Evolutionary conservation across 768 basidiomycete species (phyloP).

Genomic region (Boletus patriciae): DNA sequence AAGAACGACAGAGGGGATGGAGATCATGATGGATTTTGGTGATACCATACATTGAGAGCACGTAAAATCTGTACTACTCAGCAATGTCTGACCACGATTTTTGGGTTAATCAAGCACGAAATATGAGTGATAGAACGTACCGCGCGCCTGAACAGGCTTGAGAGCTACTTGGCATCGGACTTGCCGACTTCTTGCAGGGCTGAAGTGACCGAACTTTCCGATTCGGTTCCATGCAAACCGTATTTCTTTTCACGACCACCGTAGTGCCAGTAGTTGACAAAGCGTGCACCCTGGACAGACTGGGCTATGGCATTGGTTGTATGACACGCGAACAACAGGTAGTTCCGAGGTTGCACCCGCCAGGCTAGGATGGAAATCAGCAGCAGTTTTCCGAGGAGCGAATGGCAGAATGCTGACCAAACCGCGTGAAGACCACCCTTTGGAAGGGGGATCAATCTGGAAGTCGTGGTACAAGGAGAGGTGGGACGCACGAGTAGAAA

Average conservation of each 20-base stretch:
- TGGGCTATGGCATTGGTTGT: conserved; percentile 89
- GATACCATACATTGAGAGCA: conserved; percentile 22
- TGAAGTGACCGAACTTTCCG: conserved; percentile 46
- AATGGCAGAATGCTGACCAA: conserved; percentile 49
- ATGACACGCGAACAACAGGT: conserved; percentile 93
- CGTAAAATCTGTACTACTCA: conserved; percentile 16
- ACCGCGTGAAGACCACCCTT: conserved; percentile 90
- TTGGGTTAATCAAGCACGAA: not conserved
- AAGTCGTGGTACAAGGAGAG: conserved; percentile 8
- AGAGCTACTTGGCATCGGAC: conserved; percentile 26
- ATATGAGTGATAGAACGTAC: conserved; percentile 1
- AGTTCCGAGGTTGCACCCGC: conserved; percentile 94
- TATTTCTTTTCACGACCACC: conserved; percentile 82
- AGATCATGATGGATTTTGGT: conserved; percentile 86
- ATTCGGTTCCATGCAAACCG: conserved; percentile 35
- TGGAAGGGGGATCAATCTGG: conserved; percentile 5
- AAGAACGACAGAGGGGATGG: conserved; percentile 62
- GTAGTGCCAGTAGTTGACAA: conserved; percentile 86
- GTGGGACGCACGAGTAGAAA: conserved; percentile 81
- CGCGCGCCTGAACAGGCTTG: not conserved
- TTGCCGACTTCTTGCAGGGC: conserved; percentile 46
- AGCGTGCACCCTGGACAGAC: conserved; percentile 77
- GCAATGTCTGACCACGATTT: conserved; percentile 4
- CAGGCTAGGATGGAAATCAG: conserved; percentile 58
- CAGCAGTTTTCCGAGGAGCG: not conserved